phyloP scores from a whole-genome alignment of 495 filamentous ascomycete genomes.

The Hyaloscypha variabilis region DNA sequence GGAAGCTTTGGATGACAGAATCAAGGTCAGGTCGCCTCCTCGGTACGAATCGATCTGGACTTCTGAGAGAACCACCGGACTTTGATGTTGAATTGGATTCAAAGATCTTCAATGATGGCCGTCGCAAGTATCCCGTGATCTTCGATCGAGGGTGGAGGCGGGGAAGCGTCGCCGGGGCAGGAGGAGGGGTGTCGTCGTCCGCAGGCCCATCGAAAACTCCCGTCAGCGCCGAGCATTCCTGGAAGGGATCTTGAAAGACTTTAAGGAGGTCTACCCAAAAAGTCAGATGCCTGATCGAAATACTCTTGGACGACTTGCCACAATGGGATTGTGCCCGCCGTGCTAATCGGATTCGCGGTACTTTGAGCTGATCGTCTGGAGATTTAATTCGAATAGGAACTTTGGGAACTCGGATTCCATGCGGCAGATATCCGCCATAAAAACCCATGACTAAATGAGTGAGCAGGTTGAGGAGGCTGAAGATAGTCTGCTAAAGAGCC shows the following conservation, averaged over 20 bases:
- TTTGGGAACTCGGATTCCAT: neutral
- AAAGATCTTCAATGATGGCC: conserved; percentile 28
- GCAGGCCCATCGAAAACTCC: conserved; percentile 21
- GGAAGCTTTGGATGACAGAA: conserved; percentile 45
- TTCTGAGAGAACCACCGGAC: conserved; percentile 16
- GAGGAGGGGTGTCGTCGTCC: conserved; percentile 10
- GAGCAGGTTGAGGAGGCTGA: conserved; percentile 29
- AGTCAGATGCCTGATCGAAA: neutral
- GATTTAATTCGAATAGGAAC: neutral
- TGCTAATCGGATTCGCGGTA: neutral
- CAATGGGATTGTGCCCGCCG: neutral
- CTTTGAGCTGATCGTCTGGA: neutral
- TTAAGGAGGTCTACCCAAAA: neutral
- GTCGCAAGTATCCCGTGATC: conserved; percentile 3
- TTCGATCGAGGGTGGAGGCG: conserved; percentile 15
- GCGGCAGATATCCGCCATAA: conserved; percentile 2
- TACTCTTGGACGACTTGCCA: neutral
- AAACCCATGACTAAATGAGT: conserved; percentile 20
- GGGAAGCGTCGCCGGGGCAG: conserved; percentile 20
- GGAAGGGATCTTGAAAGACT: neutral
- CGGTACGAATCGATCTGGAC: conserved; percentile 64
- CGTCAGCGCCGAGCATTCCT: neutral
- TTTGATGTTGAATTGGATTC: conserved; percentile 23
- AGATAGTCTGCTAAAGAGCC: conserved; percentile 26
- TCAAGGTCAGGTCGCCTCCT: conserved; percentile 17